These are phyloP conservation scores for Daucus carota DNA, from an alignment of 129 eudicot species.

Conservation along the genomic window DNA sequence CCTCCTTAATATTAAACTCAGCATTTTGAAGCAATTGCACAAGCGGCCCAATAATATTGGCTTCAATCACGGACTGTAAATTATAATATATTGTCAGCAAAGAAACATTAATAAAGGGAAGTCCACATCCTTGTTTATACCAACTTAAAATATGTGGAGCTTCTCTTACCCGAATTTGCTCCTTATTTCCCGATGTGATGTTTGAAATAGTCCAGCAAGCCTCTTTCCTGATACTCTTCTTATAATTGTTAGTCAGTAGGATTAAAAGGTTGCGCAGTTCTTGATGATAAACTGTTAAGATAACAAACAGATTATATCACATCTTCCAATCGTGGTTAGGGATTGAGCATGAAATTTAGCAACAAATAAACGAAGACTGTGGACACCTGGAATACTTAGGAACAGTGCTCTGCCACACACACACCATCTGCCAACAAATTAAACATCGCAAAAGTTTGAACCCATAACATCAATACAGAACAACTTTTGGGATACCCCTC, in stretches of 20 bases:
- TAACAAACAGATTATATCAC: not conserved
- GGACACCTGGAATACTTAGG: not conserved
- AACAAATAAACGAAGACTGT: not conserved
- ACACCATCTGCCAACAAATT: not conserved
- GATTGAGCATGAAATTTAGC: not conserved
- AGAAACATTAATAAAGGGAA: not conserved
- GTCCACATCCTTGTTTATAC: not conserved
- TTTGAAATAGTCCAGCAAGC: constrained; percentile 66
- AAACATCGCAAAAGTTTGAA: not conserved
- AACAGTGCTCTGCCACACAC: not conserved
- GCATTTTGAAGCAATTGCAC: constrained; percentile 55
- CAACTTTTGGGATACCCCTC: not conserved
- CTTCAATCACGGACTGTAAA: constrained; percentile 54
- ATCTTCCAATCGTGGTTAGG: not conserved
- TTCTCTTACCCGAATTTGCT: constrained; percentile 41
- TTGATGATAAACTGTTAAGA: constrained; percentile 44
- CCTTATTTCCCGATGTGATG: constrained; percentile 50
- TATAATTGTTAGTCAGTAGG: constrained; percentile 38
- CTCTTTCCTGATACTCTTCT: constrained; percentile 56
- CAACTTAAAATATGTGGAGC: not conserved
- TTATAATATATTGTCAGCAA: not conserved
- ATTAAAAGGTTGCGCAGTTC: constrained; percentile 41
- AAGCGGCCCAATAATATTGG: constrained; percentile 44
- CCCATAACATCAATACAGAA: not conserved
- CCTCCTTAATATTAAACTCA: constrained; percentile 70